Evolutionary conservation across 1,139 yeast species (phyloP).

Genomic region (Tardiomyces digboiensis): DNA sequence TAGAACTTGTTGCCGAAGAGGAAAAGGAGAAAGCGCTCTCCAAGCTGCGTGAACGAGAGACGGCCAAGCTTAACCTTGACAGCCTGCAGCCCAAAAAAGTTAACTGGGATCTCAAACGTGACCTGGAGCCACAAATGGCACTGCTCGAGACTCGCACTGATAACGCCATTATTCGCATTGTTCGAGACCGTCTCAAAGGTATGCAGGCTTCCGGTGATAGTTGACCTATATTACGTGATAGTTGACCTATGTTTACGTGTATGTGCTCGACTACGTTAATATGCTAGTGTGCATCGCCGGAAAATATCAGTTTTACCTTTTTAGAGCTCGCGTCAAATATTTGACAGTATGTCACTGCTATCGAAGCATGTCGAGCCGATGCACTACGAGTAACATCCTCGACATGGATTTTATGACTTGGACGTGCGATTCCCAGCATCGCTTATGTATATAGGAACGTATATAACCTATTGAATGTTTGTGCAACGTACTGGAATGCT

Average conservation of each 20-base stretch:
- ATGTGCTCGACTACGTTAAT: background rate
- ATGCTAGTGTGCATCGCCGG: background rate
- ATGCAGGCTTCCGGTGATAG: too few species aligned
- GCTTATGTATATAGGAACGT: too few species aligned
- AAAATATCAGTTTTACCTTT: too few species aligned
- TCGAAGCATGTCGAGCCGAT: too few species aligned
- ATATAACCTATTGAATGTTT: too few species aligned
- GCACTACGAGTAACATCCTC: too few species aligned
- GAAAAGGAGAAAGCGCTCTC: slow-evolving; percentile 23
- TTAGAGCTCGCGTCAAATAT: too few species aligned
- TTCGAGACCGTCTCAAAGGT: slow-evolving; percentile 28
- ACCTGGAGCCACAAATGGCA: slow-evolving; percentile 29
- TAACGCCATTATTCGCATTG: slow-evolving; percentile 29
- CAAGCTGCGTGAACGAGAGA: slow-evolving; percentile 14
- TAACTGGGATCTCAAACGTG: slow-evolving; percentile 33
- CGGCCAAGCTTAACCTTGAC: slow-evolving; percentile 11
- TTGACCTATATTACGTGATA: too few species aligned
- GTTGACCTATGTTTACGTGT: background rate
- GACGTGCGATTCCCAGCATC: too few species aligned
- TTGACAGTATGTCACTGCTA: too few species aligned
- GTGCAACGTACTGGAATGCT: too few species aligned
- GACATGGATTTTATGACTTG: too few species aligned
- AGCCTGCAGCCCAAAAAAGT: slow-evolving; percentile 25
- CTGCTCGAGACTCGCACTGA: slow-evolving; percentile 32
- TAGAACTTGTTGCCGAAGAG: slow-evolving; percentile 28